Evolutionary conservation across 75 land plant species (phyloP).

Genomic region (Adiantum capillusveneris): DNA sequence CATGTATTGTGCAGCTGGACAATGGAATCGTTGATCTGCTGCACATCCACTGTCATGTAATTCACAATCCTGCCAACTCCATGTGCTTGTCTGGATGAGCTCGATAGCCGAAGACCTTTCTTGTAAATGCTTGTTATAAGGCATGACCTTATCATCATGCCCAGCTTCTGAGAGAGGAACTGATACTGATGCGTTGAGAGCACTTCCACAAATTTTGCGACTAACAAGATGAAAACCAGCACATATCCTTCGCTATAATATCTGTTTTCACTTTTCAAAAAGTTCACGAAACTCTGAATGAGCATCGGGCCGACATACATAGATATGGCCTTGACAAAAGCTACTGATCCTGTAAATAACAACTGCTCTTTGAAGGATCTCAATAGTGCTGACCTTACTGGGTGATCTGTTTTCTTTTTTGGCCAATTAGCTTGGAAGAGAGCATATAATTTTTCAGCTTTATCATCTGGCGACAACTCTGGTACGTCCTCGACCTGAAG

Average conservation of each 20-base stretch:
- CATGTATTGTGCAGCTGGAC: slow-evolving; percentile 37
- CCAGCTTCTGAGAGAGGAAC: slow-evolving; percentile 22
- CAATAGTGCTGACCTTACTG: slow-evolving; percentile 28
- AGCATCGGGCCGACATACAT: slow-evolving; percentile 68
- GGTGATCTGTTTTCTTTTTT: slow-evolving; percentile 15
- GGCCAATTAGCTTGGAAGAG: slow-evolving; percentile 30
- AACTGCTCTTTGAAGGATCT: slow-evolving; percentile 27
- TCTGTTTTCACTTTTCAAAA: slow-evolving; percentile 10
- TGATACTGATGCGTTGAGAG: slow-evolving; percentile 34
- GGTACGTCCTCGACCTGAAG: slow-evolving; percentile 59
- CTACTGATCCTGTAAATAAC: slow-evolving; percentile 13
- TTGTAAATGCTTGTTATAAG: slow-evolving; percentile 23
- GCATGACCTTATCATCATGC: slow-evolving; percentile 25
- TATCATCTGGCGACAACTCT: slow-evolving; percentile 38
- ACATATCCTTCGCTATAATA: slow-evolving; percentile 10
- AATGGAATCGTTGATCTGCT: slow-evolving; percentile 24
- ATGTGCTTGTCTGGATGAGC: slow-evolving; percentile 23
- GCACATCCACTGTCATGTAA: slow-evolving; percentile 40
- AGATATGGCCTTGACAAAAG: slow-evolving; percentile 42
- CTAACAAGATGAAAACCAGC: slow-evolving; percentile 21
- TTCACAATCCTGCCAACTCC: slow-evolving; percentile 36
- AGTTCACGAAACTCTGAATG: slow-evolving; percentile 57
- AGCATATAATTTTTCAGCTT: slow-evolving; percentile 30
- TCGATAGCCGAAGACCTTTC: slow-evolving; percentile 36
- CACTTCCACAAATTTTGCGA: slow-evolving; percentile 29